A percentile compares a stretch with the other conserved stretches of the same genome.
phyloP scores from a whole-genome alignment of 148 eudicot species.

The Arbutus unedo region DNA sequence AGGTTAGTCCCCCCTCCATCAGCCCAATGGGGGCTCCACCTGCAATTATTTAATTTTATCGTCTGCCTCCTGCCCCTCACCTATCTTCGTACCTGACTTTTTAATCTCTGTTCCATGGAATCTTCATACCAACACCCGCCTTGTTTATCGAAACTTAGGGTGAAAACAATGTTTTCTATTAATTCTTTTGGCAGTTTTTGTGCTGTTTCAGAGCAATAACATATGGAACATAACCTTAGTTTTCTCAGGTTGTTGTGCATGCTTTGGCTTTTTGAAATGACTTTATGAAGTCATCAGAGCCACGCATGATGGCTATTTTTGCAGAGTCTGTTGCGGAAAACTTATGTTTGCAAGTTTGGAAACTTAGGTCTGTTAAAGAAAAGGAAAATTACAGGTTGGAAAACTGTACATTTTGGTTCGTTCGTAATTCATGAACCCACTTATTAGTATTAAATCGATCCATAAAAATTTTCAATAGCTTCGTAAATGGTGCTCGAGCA shows the following conservation, averaged over 20 bases:
- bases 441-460: too few relatives aligned
- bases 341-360: not conserved
- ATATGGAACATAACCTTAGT: not conserved
- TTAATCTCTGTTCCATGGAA: conserved; percentile 9
- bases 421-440: not conserved
- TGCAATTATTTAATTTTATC: conserved; percentile 21
- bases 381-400: not conserved
- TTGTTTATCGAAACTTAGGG: conserved; percentile 15
- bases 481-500: too few relatives aligned
- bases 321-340: not conserved
- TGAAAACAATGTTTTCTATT: conserved; percentile 19
- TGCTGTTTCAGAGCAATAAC: conserved; percentile 2
- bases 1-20: conserved; percentile 4
- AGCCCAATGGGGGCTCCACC: conserved; percentile 14
- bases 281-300: not conserved
- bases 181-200: not conserved
- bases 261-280: not conserved
- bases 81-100: conserved; percentile 6
- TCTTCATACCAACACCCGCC: conserved; percentile 10
- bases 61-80: not conserved
- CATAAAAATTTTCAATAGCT: too few relatives aligned
- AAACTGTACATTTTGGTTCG: not conserved
- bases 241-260: not conserved
- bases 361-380: not conserved
- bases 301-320: not conserved